Base-by-base conservation (phyloP, 768 basidiomycete genomes). In the Sistotremastrum niveocremeum region DNA sequence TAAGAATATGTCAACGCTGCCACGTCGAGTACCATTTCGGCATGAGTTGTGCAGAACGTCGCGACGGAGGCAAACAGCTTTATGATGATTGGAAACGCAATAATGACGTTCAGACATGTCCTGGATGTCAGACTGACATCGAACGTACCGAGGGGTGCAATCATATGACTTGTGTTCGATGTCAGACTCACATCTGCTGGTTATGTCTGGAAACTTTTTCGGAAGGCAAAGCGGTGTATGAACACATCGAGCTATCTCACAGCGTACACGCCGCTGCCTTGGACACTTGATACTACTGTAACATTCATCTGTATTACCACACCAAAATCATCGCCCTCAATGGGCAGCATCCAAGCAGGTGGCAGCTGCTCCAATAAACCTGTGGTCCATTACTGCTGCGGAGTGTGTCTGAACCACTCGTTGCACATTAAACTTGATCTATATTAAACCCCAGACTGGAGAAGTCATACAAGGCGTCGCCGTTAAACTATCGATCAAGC, bases 141-240 rank as follows among this genome's bases (percentile, higher is more conserved):
- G 82, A 88, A 60, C 76, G 79, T 37, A 65, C 63, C 31, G 80
- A 77, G 50, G 85, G 85, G 0, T 89, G 85, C 60, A 82, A 89
- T 62, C 85, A 89, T 58, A 77, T 89, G 70, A 78, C 74, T n/a
- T 89, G 85, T 60, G 68, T 67, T 0, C 69, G 71, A 33, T 89
- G 85, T 58, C 71, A 74, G 52, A 77, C 81, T 0, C 85, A 89
- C 57, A 79, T 79, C 1, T 89, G 85, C 48, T 88, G 85, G 86
- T 75, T 76, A 28, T 89, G 85, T 58, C 54, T 83, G 58, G 61
- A 70, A 60, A 84, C 79, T 37, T 88, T 86, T 61, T 71, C 73
- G 0, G 65, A 67, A 34, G 78, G 81, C 2, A 64, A 76, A 9
- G 80, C 77, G 7, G 81, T 87, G n/a, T 88, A 88, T 52, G 72